Base-by-base conservation (phyloP, 148 eudicot genomes). In the Mesembryanthemum crystallinum region DNA sequence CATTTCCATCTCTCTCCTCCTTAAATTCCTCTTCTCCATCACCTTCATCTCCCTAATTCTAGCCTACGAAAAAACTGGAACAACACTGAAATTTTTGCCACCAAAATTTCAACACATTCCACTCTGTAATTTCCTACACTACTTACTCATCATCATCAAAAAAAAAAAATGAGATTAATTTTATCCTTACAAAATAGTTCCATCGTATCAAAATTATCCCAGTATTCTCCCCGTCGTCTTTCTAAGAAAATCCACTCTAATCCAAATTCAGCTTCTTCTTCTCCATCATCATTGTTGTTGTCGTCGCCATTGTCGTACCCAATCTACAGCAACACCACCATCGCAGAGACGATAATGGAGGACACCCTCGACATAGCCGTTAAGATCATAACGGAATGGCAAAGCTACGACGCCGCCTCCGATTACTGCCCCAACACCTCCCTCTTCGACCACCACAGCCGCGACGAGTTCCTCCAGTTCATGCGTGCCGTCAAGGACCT, bases 331-430 rank as follows among this genome's bases (percentile, higher is more conserved):
- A 45, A 6, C 1, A 25, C 8, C 20, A 27, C 29, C 37, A 1
- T 62, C 11, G 18, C 5, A 1, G 1, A 13, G 4, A 21, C 18
- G 21, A 43, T 1, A 28, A 84, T 90, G 85, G 87, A 83, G 13
- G 93, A 89, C 14, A 85, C 80, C 25, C 24, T 90, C 7, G 88
- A 84, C 3, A 47, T 52, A 0, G 97, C 97, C 0, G 85, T 85
- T 25, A 68, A 60, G 12, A 67, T 88, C 1, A 85, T 94, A 64
- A 72, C 73, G 1, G 81, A 62, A 74, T 92, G 93, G 93, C 85
- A 73, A 17, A 39, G 75, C 43, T 15, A 75, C 42, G 85, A 86
- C 24, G 33, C 77, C 11, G 63, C 75, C 37, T 77, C 83, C 4
- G 65, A 78, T 62, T 82, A 77, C 60, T 66, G 55, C 33, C 62